Evolutionary conservation across 139 green algal species (phyloP), one percentile per base, ranked within the genome.

Genomic region (Chlorella sp.): DNA sequence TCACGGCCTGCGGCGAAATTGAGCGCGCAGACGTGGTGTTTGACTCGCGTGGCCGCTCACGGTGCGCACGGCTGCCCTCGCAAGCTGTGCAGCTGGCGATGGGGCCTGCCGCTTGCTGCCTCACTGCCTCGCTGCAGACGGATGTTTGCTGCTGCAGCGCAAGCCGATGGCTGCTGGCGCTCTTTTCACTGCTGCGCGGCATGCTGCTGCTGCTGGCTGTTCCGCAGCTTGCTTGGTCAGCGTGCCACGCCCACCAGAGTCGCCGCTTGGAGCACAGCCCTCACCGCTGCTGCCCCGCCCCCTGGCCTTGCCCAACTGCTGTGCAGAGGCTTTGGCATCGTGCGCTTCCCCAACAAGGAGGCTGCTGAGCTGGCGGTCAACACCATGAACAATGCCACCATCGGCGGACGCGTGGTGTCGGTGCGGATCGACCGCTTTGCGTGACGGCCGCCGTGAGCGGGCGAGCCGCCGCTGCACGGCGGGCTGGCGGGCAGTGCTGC

Each of bases 401-500:
- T 97, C 32, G 95, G 96, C 41, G 93, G 94, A 19, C 86, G 95
- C 30, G 92, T 92, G 3, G 94, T 98, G 46, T 95, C 93, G 17
- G 95, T 98, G 34, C 86, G 95, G 6, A 91, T 98, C 24, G 95
- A 98, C 86, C 88, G 95, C 13, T 98, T 95, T 80, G 95, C 92
- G 8, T 95, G 72, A 91, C 69, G 17, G 46, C 46, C 11, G 46
- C 46, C 46, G 46, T 11, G 8, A 54, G 46, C 46, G 8, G 46
- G 46, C 46, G 46, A 8, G 46, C 46, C 11, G 46, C 11, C 11
- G 46, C 46, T 54, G 46, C 46, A 11, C 46, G 46, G 46, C 46
- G 11, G 46, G 46, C 46, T 54, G 46, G 46, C 46, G 46, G 46
- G 46, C 46, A 11, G 46, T 11, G 11, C 51, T 16, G 51, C 51